A percentile compares a stretch with the other conserved stretches of the same genome.
These are phyloP conservation scores for Aquilaria malaccensis DNA, from an alignment of 345 rosid species.

Conservation along the genomic window DNA sequence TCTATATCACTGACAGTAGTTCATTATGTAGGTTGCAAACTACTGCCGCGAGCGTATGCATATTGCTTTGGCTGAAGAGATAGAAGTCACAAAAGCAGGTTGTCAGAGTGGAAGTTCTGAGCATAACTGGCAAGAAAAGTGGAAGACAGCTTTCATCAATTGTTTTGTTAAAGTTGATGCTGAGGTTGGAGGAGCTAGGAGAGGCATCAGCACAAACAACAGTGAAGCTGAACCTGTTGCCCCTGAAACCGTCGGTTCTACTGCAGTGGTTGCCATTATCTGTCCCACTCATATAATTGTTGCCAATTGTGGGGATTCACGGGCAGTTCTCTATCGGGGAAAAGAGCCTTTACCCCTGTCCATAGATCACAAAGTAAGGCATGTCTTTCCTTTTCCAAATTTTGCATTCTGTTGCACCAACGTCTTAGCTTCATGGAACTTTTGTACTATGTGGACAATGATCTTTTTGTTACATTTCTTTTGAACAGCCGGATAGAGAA, in stretches of 20 bases:
- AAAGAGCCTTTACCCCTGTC: slow-evolving; percentile 51
- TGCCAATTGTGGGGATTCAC: slow-evolving; percentile 77
- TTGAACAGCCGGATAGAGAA: slow-evolving; percentile 68
- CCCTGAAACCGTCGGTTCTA: slow-evolving; percentile 79
- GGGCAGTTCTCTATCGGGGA: slow-evolving; percentile 71
- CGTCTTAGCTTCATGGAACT: not conserved
- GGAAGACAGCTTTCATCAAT: slow-evolving; percentile 53
- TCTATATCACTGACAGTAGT: not conserved
- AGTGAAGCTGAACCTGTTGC: slow-evolving; percentile 22
- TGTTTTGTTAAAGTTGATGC: slow-evolving; percentile 61
- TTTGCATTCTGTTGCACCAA: not conserved
- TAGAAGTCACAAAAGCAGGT: slow-evolving; percentile 29
- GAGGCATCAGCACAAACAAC: slow-evolving; percentile 1
- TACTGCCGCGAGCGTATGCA: slow-evolving; percentile 62
- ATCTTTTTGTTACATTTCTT: slow-evolving; percentile 4
- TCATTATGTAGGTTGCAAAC: slow-evolving; percentile 42
- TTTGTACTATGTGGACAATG: slow-evolving; percentile 1
- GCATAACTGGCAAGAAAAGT: slow-evolving; percentile 40
- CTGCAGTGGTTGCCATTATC: slow-evolving; percentile 64
- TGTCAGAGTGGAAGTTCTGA: slow-evolving; percentile 16
- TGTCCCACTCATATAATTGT: slow-evolving; percentile 53
- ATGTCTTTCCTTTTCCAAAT: not conserved
- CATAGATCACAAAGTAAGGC: slow-evolving; percentile 64
- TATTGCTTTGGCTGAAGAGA: slow-evolving; percentile 62
- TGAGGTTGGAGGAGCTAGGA: slow-evolving; percentile 25